Evolutionary conservation across 352 stramenopile species (phyloP).

Genomic region (Blastocystis sp.): DNA sequence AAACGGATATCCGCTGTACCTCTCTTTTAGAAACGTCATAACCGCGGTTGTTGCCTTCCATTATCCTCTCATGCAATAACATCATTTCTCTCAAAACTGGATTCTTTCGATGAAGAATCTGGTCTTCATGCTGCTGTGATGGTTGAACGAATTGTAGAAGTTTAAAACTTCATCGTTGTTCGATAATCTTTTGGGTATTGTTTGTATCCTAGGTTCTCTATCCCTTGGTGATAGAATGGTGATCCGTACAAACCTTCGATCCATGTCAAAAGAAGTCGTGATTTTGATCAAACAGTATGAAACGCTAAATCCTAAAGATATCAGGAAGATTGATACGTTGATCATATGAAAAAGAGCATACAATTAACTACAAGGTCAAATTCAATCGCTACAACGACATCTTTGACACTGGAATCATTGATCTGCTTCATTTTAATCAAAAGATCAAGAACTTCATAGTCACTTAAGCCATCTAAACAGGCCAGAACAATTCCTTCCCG

Average conservation of each 20-base stretch:
- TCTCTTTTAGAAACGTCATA: slow-evolving; percentile 28
- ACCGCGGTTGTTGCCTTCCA: background rate
- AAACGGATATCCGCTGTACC: background rate
- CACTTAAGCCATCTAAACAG: background rate
- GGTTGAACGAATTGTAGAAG: too few relatives aligned
- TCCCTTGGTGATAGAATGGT: background rate
- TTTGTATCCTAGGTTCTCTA: background rate
- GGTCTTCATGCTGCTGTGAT: too few relatives aligned
- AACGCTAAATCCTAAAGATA: background rate
- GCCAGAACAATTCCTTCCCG: slow-evolving; percentile 37
- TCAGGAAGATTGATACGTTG: background rate
- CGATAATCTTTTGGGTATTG: background rate
- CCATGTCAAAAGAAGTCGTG: background rate
- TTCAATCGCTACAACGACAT: background rate
- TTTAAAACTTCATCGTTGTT: background rate
- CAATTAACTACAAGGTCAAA: slow-evolving; percentile 3
- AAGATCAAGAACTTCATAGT: background rate
- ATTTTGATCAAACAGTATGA: background rate
- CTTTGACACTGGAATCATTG: slow-evolving; percentile 14
- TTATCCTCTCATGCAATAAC: background rate
- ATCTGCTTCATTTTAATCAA: slow-evolving; percentile 11
- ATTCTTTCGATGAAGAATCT: too few relatives aligned
- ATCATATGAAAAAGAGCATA: background rate
- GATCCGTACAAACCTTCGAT: background rate
- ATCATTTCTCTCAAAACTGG: background rate